phyloP scores from a whole-genome alignment of 2,329 filamentous ascomycete genomes.

The Alternaria longipes region DNA sequence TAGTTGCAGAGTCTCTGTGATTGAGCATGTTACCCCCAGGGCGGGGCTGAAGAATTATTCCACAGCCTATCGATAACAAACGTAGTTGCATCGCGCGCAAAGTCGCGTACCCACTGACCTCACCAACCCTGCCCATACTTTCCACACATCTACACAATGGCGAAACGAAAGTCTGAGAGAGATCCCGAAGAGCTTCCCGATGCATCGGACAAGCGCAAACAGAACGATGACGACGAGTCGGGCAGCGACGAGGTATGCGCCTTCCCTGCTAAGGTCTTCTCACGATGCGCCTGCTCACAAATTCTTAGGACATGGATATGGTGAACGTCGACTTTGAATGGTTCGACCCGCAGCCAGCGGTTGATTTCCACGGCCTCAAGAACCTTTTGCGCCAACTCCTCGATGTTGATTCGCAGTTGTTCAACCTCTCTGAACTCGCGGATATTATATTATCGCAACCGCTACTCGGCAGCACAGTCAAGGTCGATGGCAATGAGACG shows the following conservation, averaged over 20 bases:
- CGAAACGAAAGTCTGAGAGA: slow-evolving; percentile 47
- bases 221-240: slow-evolving; percentile 46
- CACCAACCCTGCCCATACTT: not conserved
- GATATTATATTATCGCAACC: slow-evolving; percentile 89
- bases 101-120: slow-evolving; percentile 13
- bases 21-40: not conserved
- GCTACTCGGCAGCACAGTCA: slow-evolving; percentile 90
- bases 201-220: slow-evolving; percentile 42
- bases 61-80: slow-evolving; percentile 4
- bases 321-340: slow-evolving; percentile 98
- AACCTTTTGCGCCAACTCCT: slow-evolving; percentile 89
- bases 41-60: slow-evolving; percentile 20
- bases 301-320: slow-evolving; percentile 80
- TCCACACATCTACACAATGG: slow-evolving; percentile 37
- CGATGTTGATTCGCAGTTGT: slow-evolving; percentile 83
- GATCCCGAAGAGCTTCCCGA: slow-evolving; percentile 50
- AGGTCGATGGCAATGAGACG: slow-evolving; percentile 92
- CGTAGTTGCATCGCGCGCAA: slow-evolving; percentile 8
- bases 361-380: slow-evolving; percentile 96
- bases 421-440: slow-evolving; percentile 86
- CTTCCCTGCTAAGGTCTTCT: slow-evolving; percentile 3
- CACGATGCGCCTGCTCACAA: slow-evolving; percentile 20
- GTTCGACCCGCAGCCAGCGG: slow-evolving; percentile 90
- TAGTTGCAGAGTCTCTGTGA: not conserved
- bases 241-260: slow-evolving; percentile 50